Conservation (phyloP, 169 alveolate genomes). For the Cryptosporidium meleagridis region DNA sequence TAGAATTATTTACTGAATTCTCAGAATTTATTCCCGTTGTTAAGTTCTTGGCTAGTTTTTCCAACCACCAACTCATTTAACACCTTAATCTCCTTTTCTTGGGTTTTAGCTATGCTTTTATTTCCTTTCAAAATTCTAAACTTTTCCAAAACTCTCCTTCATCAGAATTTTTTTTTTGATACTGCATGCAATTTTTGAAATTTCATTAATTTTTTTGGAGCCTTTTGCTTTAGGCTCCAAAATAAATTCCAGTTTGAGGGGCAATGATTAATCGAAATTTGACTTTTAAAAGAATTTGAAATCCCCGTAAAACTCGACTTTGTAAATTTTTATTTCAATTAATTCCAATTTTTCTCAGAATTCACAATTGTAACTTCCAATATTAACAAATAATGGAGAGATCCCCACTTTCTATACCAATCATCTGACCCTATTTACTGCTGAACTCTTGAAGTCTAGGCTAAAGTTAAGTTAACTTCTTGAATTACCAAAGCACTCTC, state of each 20-base stretch:
- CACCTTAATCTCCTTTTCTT: not conserved
- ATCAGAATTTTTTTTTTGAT: not conserved
- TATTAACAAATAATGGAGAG: not conserved
- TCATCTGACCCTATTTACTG: not conserved
- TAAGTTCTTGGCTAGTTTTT: not conserved
- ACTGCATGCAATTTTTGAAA: slow-evolving; percentile 34
- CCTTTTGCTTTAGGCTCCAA: slow-evolving; percentile 15
- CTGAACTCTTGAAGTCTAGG: not conserved
- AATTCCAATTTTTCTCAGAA: not conserved
- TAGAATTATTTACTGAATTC: not conserved
- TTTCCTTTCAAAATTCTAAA: not conserved
- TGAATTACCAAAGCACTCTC: not conserved
- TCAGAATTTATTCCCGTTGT: not conserved
- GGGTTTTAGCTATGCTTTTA: not conserved
- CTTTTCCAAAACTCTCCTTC: not conserved
- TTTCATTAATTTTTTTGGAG: slow-evolving; percentile 25
- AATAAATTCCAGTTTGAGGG: not conserved
- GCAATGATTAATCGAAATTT: not conserved
- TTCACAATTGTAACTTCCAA: not conserved
- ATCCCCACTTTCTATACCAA: not conserved
- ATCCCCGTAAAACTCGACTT: slow-evolving; percentile 10
- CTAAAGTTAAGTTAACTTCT: not conserved
- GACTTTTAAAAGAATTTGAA: not conserved
- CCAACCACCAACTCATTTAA: slow-evolving; percentile 31
- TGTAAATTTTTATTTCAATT: not conserved